phyloP scores from a whole-genome alignment of 768 basidiomycete genomes.

The Gloeopeniophorella convolvens region DNA sequence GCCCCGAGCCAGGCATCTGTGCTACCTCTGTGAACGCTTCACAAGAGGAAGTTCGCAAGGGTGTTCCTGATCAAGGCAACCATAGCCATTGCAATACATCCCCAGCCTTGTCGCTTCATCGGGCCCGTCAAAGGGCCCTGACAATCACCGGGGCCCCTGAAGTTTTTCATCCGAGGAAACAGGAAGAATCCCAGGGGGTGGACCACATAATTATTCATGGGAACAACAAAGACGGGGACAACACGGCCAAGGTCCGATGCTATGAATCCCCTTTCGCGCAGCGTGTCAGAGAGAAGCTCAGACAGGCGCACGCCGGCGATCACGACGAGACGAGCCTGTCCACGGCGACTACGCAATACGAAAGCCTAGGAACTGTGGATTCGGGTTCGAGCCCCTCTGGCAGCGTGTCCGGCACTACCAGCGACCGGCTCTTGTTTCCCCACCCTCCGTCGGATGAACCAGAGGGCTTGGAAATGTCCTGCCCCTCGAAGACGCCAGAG shows the following conservation, averaged over 20 bases:
- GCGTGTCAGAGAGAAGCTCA: conserved; percentile 39
- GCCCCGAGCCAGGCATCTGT: neutral
- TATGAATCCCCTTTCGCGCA: conserved; percentile 36
- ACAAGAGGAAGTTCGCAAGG: neutral
- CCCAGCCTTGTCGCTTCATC: conserved; percentile 1
- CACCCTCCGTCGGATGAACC: neutral
- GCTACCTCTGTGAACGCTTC: neutral
- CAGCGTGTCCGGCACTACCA: neutral
- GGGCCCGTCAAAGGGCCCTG: conserved; percentile 1
- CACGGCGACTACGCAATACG: no score
- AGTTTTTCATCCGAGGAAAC: neutral
- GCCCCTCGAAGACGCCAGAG: neutral
- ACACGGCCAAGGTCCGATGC: conserved; percentile 10
- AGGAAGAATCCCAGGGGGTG: no score
- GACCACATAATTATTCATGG: neutral
- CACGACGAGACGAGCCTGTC: neutral
- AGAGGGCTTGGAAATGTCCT: neutral
- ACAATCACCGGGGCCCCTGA: neutral
- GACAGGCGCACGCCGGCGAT: neutral
- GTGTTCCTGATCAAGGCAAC: neutral
- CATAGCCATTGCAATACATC: neutral
- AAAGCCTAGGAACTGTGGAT: neutral
- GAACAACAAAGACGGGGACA: neutral
- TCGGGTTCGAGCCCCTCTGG: no score
- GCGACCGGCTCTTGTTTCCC: neutral